Evolutionary conservation across 768 basidiomycete species (phyloP), one percentile per base, ranked within the genome.

Genomic region (Psilocybe cyanescens): DNA sequence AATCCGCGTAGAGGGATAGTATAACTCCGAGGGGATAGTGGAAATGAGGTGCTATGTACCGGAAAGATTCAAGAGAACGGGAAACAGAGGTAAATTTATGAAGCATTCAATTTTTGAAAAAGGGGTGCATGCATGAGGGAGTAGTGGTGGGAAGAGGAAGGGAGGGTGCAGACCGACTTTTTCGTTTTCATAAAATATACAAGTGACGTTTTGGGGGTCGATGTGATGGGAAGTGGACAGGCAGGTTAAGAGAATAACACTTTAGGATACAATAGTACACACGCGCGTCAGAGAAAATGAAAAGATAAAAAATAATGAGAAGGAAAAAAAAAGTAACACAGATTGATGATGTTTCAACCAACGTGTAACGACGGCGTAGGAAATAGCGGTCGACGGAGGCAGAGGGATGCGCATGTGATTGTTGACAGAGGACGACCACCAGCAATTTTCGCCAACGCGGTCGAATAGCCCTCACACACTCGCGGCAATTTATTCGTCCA

Each of bases 71-170:
- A 33, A 37, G 28, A 28, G 31, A 29, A 28, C 24, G 14, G 31
- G 31, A 54, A 48, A 45, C 55, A 35, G 47, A 37, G 53, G 17
- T 60, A 60, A 45, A 60, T 60, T 60, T 55, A 60, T 50, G 54
- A 55, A 60, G 59, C 54, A 55, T 28, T 53, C 35, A 60, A 31
- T 4, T 28, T 11, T 4, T 44, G 28, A 19, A 47, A 48, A 19
- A 11, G 19, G 6, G 45, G 16, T 9, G 45, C 6, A 16, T 16
- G 45, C 16, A 46, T 16, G 14, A 46, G 6, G 45, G 45, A 11
- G 6, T 35, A 24, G 24, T 24, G 24, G 24, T 24, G 24, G 24
- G 24, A 24, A 24, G 24, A 24, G 24, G 24, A 24, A 24, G 24
- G 2, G 24, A 24, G 33, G 33, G 33, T 35, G 33, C 33, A 7